Percentiles rank a stretch among this genome's conserved stretches.
phyloP scores from a whole-genome alignment of 2,329 filamentous ascomycete species.

The Monosporascus sp. region DNA sequence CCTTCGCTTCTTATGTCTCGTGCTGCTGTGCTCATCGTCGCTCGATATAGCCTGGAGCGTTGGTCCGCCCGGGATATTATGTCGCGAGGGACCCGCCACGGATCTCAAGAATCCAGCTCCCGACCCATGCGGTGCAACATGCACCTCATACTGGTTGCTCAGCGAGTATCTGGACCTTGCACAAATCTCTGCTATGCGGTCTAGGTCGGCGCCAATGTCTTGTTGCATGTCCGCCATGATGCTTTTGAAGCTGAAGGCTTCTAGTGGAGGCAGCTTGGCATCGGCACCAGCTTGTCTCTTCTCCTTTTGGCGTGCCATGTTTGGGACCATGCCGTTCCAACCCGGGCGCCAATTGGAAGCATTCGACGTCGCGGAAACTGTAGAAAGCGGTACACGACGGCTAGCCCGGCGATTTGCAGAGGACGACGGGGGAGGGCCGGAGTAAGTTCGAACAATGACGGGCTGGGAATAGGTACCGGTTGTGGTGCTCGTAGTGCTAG shows the following conservation, averaged over 20 bases:
- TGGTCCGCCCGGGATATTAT: conserved; percentile 36
- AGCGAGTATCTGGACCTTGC: conserved; percentile 59
- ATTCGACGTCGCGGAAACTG: conserved; percentile 17
- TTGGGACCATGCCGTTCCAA: conserved; percentile 34
- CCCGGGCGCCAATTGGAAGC: conserved; percentile 22
- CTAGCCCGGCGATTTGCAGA: conserved; percentile 21
- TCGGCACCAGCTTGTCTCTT: conserved; percentile 30
- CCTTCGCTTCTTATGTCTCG: conserved; percentile 34
- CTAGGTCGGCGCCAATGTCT: conserved; percentile 53
- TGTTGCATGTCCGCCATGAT: conserved; percentile 53
- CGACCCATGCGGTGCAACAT: conserved; percentile 56
- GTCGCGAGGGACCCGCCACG: conserved; percentile 17
- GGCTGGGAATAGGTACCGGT: conserved; percentile 54
- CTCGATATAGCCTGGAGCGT: conserved; percentile 53
- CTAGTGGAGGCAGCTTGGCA: conserved; percentile 52
- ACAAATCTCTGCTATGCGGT: conserved; percentile 63
- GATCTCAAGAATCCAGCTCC: conserved; percentile 41
- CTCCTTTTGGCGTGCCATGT: conserved; percentile 38
- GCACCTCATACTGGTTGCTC: conserved; percentile 63
- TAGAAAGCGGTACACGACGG: conserved; percentile 24
- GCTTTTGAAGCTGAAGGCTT: conserved; percentile 60
- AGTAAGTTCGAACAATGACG: conserved; percentile 61
- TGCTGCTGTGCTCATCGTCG: conserved; percentile 46
- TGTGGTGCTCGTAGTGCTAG: conserved; percentile 35
- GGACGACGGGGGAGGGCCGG: conserved; percentile 37